Base-by-base conservation (phyloP, 495 filamentous ascomycete genomes). In the Cladorrhinum samala region DNA sequence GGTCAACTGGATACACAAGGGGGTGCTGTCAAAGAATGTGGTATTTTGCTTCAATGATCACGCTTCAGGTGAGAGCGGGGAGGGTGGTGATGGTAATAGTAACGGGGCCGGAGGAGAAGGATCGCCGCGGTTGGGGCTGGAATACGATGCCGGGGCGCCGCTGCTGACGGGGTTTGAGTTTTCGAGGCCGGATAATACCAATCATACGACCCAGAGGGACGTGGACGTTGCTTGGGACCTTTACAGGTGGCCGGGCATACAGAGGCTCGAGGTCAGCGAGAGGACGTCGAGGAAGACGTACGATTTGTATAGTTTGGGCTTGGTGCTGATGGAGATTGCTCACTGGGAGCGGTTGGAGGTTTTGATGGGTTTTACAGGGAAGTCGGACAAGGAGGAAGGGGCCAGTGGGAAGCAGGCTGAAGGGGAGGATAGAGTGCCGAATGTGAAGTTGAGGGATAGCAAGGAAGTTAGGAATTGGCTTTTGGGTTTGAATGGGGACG, bases 1-100 rank as follows among this genome's bases (percentile, higher is more conserved):
- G 0, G 74, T 80, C 1, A 75, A 78, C 46, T 83, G 77, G 79
- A 60, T 82, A 21, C 80, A 82, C 67, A 83, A 83, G 59, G 75
- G 76, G 0, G 58, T 83, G 1, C 72, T 77, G 21, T 74, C 70
- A 44, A 65, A 76, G 30, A 80, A 78, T 50, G 68, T 83, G 38
- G 48, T 82, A 2, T 80, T 82, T 53, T 69, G 75, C 39, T 53
- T 55, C 16, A 27, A 39, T 11, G 37, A 6, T 11, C 2, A 37
- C 18, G 9, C n/a, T n/a, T n/a, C n/a, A n/a, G n/a, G n/a, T n/a
- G n/a, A n/a, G n/a, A n/a, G n/a, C n/a, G n/a, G n/a, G n/a, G n/a
- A n/a, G n/a, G n/a, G n/a, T n/a, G n/a, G n/a, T n/a, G n/a, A n/a
- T n/a, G n/a, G n/a, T n/a, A n/a, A n/a, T n/a, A n/a, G n/a, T n/a